Base-by-base conservation (phyloP, 768 basidiomycete genomes). In the Brasilioporus rufonigricans region DNA sequence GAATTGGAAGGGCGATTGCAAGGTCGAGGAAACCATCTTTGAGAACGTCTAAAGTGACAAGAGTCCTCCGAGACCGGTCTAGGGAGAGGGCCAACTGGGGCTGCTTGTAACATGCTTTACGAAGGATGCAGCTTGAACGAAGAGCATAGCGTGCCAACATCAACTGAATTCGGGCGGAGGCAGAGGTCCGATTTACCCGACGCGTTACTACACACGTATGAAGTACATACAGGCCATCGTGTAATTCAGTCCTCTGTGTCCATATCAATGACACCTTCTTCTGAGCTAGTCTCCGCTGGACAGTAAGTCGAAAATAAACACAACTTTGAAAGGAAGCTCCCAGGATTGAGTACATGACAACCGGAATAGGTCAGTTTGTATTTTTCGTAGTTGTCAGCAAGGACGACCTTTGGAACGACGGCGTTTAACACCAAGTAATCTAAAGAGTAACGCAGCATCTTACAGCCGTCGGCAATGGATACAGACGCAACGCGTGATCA, bases 331-430 rank as follows among this genome's bases (percentile, higher is more conserved):
- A 93, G 77, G 67, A 98, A 98, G 47, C 88, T 86, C 19, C 97
- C 95, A 0, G 97, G 97, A 69, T 99, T 99, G 79, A 98, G 94
- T 26, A 98, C 97, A 72, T 98, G 97, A 64, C 97, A 98, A 12
- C 93, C 93, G 55, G 95, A 94, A 69, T 99, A 99, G 1, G 95
- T 98, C 59, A 97, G 78, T 64, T 97, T 93, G 70, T 93, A 99
- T 44, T 89, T 84, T 68, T 97, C 95, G 66, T 98, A 97, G 71
- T 89, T 94, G 74, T 99, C 97, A 1, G 97, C 97, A 13, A 99
- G 81, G 31, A 98, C 79, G 19, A 98, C 78, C 94, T 97, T 57
- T 18, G 26, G 38, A 31, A 50, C 4, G 24, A 44, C 31, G 21
- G 31, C 16, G 27, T 44, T 66, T 50, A 70, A 51, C 23, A 23